Evolutionary conservation across 257 asterid genomes (phyloP), one percentile per base, ranked within the genome.

Genomic region (Voacanga thouarsii): DNA sequence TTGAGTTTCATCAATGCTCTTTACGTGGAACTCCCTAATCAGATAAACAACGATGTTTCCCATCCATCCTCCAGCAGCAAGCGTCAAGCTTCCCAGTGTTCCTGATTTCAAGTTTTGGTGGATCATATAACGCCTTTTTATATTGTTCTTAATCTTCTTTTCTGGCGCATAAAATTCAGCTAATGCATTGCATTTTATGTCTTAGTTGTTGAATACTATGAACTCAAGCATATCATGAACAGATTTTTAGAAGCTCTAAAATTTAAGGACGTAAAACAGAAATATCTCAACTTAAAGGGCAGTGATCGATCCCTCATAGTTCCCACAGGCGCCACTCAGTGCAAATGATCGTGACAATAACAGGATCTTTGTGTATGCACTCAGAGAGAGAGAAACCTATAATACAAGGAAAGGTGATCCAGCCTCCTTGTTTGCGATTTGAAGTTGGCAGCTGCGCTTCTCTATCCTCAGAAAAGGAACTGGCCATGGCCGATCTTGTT

Each of bases 11-110:
- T 82, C 75, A 3, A 87, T 82, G 65, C 83, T 81, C 18, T 75
- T 78, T 4, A 89, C 72, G 75, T 84, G 77, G 83, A 85, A 89
- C 63, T 87, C 78, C 1, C 73, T 12, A 28, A 89, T 87, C 75
- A 89, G 75, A 78, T 80, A 87, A 5, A 89, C 91, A 9, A 87
- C 86, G 1, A 87, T 77, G 82, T 87, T 89, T 86, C 59, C 72
- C 61, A 77, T 0, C 87, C 85, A 82, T 53, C 93, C 89, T 49
- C 83, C 85, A 7, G 60, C 78, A 5, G 88, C 85, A 2, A 87
- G 72, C 12, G 83, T 77, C 81, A 82, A 45, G n/a, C 85, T 85
- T 19, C 73, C 85, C 63, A 81, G 18, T 2, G 82, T 83, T 47
- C 81, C 89, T 87, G 90, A n/a, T 69, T 71, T 64, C 66, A 71